These are phyloP conservation scores for Hymenoscyphus salicellus DNA, from an alignment of 2,329 filamentous ascomycete species.

Conservation along the genomic window DNA sequence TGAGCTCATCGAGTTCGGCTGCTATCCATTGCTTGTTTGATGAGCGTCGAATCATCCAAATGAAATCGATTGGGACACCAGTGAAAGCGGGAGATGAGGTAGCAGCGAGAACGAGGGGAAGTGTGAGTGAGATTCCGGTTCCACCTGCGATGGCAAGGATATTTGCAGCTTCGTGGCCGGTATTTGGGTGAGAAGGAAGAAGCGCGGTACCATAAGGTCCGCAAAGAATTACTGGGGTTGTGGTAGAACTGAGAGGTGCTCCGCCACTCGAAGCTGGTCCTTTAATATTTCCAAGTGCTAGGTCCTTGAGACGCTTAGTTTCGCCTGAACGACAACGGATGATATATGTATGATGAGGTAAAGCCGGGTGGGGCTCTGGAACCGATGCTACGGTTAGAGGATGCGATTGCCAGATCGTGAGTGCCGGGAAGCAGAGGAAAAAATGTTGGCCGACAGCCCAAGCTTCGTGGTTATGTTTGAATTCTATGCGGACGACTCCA, in stretches of 20 bases:
- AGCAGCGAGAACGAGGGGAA: conserved; percentile 48
- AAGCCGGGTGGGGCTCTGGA: conserved; percentile 47
- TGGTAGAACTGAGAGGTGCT: conserved; percentile 22
- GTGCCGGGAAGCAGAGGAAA: conserved; percentile 70
- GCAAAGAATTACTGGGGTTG: conserved; percentile 57
- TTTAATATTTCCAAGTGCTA: conserved; percentile 33
- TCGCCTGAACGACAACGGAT: conserved; percentile 58
- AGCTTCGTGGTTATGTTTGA: conserved; percentile 65
- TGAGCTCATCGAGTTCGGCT: conserved; percentile 49
- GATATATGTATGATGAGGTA: conserved; percentile 53
- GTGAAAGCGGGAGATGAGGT: conserved; percentile 35
- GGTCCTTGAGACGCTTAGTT: conserved; percentile 39
- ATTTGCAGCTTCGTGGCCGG: conserved; percentile 39
- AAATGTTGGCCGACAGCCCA: conserved; percentile 68
- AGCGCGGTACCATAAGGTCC: conserved; percentile 58
- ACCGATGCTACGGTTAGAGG: conserved; percentile 76
- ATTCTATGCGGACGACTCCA: conserved; percentile 63
- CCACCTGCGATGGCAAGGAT: conserved; percentile 56
- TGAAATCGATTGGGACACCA: conserved; percentile 49
- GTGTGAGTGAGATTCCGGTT: conserved; percentile 56
- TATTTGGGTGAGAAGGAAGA: conserved; percentile 22
- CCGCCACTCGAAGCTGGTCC: neutral
- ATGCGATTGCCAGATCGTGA: conserved; percentile 73
- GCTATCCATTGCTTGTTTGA: conserved; percentile 57
- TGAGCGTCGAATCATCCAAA: conserved; percentile 60